A percentile compares a stretch with the other conserved stretches of the same genome.
phyloP scores from a whole-genome alignment of 2,329 filamentous ascomycete genomes.

The Aureobasidium subglaciale region DNA sequence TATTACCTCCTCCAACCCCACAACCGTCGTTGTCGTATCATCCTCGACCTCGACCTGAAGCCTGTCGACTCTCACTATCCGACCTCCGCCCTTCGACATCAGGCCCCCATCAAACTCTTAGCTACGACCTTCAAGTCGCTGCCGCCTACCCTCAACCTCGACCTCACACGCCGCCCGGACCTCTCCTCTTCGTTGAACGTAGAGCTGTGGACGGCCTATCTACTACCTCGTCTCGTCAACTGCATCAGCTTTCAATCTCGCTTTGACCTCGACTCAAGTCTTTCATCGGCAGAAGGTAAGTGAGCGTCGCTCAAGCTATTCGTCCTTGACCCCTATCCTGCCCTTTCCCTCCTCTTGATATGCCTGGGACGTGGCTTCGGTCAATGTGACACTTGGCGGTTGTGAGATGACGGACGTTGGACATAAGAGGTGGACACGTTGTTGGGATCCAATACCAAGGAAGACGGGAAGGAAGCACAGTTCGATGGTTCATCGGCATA shows the following conservation, averaged over 20 bases:
- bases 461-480: neutral
- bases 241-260: neutral
- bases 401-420: neutral
- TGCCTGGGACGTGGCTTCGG: neutral
- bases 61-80: slow-evolving; percentile 1
- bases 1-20: slow-evolving; percentile 3
- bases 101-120: neutral
- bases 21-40: neutral
- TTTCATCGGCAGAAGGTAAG: neutral
- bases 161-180: slow-evolving; percentile 26
- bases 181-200: slow-evolving; percentile 37
- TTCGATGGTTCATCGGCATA: neutral
- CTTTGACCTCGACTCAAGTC: neutral
- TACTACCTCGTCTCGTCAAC: neutral
- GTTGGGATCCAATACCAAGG: neutral
- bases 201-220: slow-evolving; percentile 24
- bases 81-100: slow-evolving; percentile 16
- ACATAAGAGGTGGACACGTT: neutral
- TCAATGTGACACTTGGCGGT: neutral
- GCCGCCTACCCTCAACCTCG: slow-evolving; percentile 19
- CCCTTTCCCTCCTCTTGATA: neutral
- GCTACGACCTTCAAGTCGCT: neutral
- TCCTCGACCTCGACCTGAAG: slow-evolving; percentile 11
- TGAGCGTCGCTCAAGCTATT: slow-evolving; percentile 4
- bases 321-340: neutral